Conservation (phyloP, 2,329 filamentous ascomycete genomes). For the Xylaria arbuscula region DNA sequence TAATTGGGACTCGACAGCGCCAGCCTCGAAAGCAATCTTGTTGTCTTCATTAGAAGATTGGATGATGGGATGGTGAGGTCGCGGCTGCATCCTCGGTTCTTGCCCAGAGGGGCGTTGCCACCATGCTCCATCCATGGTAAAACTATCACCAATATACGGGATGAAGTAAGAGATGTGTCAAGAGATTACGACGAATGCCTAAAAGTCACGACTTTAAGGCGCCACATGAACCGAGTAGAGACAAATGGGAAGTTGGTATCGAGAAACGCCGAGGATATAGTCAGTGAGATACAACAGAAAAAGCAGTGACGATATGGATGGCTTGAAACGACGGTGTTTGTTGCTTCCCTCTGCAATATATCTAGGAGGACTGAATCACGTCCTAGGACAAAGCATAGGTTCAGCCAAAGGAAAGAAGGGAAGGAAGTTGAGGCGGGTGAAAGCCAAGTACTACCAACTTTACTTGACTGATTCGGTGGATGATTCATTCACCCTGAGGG, state of each 20-base stretch:
- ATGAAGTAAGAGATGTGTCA: background rate
- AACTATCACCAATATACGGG: background rate
- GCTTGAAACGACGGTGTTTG: constrained; percentile 1
- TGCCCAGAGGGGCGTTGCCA: constrained; percentile 8
- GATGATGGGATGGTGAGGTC: background rate
- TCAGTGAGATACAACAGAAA: background rate
- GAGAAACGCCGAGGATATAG: background rate
- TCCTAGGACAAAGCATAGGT: background rate
- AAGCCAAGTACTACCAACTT: background rate
- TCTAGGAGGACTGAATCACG: background rate
- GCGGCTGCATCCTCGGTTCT: background rate
- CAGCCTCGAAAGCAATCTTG: constrained; percentile 34
- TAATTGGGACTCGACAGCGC: constrained; percentile 32
- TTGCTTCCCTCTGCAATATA: background rate
- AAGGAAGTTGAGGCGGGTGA: background rate
- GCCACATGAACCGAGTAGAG: background rate
- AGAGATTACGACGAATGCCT: background rate
- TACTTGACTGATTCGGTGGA: background rate
- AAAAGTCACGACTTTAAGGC: background rate
- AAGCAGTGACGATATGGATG: background rate
- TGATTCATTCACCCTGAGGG: background rate
- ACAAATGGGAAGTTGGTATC: background rate
- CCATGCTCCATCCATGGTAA: constrained; percentile 8
- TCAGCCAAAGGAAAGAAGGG: background rate
- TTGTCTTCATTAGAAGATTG: constrained; percentile 31